Base-by-base conservation (phyloP, 495 filamentous ascomycete species). In the Daldinia caldariorum region DNA sequence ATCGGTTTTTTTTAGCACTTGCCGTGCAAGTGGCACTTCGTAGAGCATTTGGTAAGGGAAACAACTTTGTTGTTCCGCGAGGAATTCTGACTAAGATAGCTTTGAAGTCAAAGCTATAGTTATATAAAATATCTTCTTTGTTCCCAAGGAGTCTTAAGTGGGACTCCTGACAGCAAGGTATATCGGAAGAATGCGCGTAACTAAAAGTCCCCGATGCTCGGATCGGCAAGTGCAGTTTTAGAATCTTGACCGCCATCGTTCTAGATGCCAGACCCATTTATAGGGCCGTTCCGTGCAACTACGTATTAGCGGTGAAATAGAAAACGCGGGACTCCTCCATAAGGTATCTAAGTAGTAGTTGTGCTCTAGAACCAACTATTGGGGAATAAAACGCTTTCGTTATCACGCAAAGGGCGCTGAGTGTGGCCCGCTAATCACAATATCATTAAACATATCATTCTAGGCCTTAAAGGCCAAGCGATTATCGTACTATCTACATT, bases 401-500 rank as follows among this genome's bases (percentile, higher is more conserved):
- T 80, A 20, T 73, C 72, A 45, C 84, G 1, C 76, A 47, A 76
- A 80, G 43, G 78, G 71, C 3, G 78, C 67, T 9, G 78, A 76
- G 2, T 75, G 74, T 14, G 78, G 79, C 0, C 80, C 80, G 31
- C 79, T 72, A 58, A 82, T 77, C n/a, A 81, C 63, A 13, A 85
- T 76, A n/a, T 78, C 74, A n/a, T 81, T 81, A 34, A 74, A 63
- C 0, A 82, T 53, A 0, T 82, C 83, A 58, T 83, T 81, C 20
- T 67, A 74, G 43, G 79, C 80, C 65, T 89, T 85, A 0, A 80
- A 53, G 1, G 73, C 77, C 54, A 82, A 86, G 64, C 89, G 87
- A 37, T 79, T 83, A 64, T 89, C 87, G 58, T 88, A 89, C 85
- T 84, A 89, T 2, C 78, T 71, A 0, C 79, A 79, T 1, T 86